A percentile compares a stretch with the other conserved stretches of the same genome.
phyloP scores from a whole-genome alignment of 805 yeast species.

The Middelhovenomyces tepae region DNA sequence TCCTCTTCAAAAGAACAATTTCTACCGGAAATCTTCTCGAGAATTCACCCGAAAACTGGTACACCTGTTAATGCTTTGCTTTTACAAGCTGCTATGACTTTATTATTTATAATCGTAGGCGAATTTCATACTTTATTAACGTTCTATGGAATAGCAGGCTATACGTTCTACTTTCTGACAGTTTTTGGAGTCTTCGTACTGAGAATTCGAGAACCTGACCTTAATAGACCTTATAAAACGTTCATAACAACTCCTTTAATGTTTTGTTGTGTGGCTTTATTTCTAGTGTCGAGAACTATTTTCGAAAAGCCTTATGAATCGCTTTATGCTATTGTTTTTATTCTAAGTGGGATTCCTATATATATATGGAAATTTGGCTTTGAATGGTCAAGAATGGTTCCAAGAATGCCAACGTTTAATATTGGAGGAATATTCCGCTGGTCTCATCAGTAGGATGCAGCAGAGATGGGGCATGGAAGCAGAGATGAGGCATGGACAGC shows the following conservation, averaged over 20 bases:
- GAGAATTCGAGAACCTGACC: constrained; percentile 26
- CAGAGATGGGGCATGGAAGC: too few species aligned
- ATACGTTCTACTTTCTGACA: constrained; percentile 26
- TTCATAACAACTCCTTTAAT: constrained; percentile 29
- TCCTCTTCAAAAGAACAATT: constrained; percentile 29
- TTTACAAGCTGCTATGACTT: constrained; percentile 25
- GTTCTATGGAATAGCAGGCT: constrained; percentile 31
- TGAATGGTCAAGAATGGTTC: constrained; percentile 1
- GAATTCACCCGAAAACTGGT: constrained; percentile 15
- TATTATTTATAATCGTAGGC: constrained; percentile 28
- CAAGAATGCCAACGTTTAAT: not conserved
- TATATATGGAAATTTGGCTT: constrained; percentile 18
- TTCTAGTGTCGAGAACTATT: constrained; percentile 26
- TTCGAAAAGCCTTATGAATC: constrained; percentile 28
- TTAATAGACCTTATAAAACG: constrained; percentile 31
- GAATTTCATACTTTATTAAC: constrained; percentile 29
- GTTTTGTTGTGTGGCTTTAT: constrained; percentile 31
- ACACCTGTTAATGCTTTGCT: constrained; percentile 29
- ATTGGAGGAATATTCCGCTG: too few species aligned
- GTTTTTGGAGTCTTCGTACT: constrained; percentile 31
- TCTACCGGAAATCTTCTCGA: constrained; percentile 26
- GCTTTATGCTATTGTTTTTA: constrained; percentile 21
- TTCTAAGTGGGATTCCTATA: constrained; percentile 25
- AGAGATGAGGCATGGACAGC: too few species aligned
- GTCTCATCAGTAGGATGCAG: too few species aligned